Evolutionary conservation across 345 rosid genomes (phyloP), one percentile per base, ranked within the genome.

Genomic region (Camelina neglecta): DNA sequence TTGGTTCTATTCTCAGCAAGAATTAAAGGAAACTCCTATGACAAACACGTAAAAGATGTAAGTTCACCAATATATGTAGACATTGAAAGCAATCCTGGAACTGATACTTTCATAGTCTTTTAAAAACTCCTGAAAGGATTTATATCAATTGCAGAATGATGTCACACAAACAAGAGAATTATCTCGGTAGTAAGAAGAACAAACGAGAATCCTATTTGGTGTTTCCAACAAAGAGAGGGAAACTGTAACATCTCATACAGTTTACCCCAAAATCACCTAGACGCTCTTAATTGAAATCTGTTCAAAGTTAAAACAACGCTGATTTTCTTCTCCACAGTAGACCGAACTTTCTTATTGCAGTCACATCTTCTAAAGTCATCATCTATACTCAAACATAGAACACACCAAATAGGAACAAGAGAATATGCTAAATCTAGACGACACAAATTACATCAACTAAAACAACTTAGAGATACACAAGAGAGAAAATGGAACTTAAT

Each of bases 401-500:
- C 18, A 35, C n/a, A 72, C n/a, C 53, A 38, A 26, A 38, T 8
- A 71, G 8, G 64, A 65, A 74, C 65, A 74, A 33, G 53, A 75
- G 12, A 48, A 38, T 7, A 29, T 55, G 24, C 77, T 44, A 33
- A 45, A 73, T 51, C 63, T n/a, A 73, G 31, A 53, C 1, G 42
- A 4, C 7, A 0, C 15, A 15, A 55, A 39, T 24, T 26, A 16
- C 24, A 13, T 18, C 41, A n/a, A 56, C 49, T 10, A 62, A 64
- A 54, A 45, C 63, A 55, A 72, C 42, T 48, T 69, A 44, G 42
- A 39, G 29, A 39, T 9, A 21, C 1, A 20, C 33, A 7, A n/a
- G 68, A 29, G 20, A 47, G 53, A 26, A 26, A 26, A 47, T 45
- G 53, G 7, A 21, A 9, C 38, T 26, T 11, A 45, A 24, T 21